Base-by-base conservation (phyloP, 2,329 filamentous ascomycete genomes). In the Colletotrichum siamense region DNA sequence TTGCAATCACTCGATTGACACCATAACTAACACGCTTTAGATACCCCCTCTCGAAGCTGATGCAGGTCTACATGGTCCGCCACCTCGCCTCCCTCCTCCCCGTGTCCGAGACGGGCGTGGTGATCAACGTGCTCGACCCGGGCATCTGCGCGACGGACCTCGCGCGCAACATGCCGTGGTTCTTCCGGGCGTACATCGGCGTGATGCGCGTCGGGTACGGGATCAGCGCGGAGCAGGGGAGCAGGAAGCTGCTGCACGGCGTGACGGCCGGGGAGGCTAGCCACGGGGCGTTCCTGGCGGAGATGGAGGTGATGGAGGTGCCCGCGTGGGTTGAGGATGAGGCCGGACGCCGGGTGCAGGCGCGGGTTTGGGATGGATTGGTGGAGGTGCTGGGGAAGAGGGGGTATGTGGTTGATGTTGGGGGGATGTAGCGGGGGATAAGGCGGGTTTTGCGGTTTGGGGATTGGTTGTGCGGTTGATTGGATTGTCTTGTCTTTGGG, bases 111-210 rank as follows among this genome's bases (percentile, higher is more conserved):
- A 80, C 80, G 1, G 81, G 82, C 2, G 81, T 85, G 26, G 75
- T 84, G 55, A 59, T 85, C 28, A 84, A 84, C 75, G 24, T 79
- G 1, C 39, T 82, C 15, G 79, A 80, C 66, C 84, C 83, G 0
- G 83, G 83, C 1, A 71, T 85, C 6, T 82, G 81, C 78, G 80
- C 78, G 57, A 81, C 81, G 1, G 77, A 74, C 2, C 80, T 82
- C 3, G n/a, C 39, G 36, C 49, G 63, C 13, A 64, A 68, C 13
- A 64, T 55, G 39, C 32, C 6, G 24, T 64, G 57, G 52, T 26
- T 26, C 52, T 57, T 26, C 24, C 52, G n/a, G 52, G 52, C n/a
- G 52, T 62, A 62, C 59, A 9, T n/a, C 2, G 28, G 10, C 12
- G 59, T n/a, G 59, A 28, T 32, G 59, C 24, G 59, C 13, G 30